Evolutionary conservation across 1,284 basidiomycete genomes (phyloP).

Genomic region (Hypsizygus ulmarius): DNA sequence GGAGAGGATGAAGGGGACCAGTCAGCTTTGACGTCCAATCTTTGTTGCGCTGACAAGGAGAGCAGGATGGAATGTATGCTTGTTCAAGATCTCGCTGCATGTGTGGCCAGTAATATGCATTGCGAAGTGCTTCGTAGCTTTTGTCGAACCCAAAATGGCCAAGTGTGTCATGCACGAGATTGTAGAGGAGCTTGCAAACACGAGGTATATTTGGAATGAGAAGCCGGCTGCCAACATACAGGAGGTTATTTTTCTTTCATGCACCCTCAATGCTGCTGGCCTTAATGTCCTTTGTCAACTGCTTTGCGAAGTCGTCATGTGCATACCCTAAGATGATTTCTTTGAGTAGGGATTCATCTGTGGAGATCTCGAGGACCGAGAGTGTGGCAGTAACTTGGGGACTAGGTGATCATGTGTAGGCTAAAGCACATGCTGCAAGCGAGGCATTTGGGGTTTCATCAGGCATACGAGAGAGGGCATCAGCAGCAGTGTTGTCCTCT

Average conservation of each 20-base stretch:
- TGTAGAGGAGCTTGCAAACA: slow-evolving; percentile 24
- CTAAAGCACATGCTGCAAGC: slow-evolving; percentile 24
- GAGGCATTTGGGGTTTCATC: slow-evolving; percentile 1
- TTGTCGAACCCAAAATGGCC: slow-evolving; percentile 40
- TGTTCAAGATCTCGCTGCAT: slow-evolving; percentile 33
- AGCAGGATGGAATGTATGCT: slow-evolving; percentile 31
- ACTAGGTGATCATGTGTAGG: slow-evolving; percentile 13
- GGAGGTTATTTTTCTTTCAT: slow-evolving; percentile 18
- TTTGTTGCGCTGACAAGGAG: slow-evolving; percentile 35
- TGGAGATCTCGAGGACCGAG: slow-evolving; percentile 18
- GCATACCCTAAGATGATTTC: slow-evolving; percentile 29
- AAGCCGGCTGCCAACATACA: slow-evolving; percentile 28
- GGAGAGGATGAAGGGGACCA: slow-evolving; percentile 17
- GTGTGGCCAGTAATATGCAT: slow-evolving; percentile 39
- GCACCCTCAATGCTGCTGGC: slow-evolving; percentile 16
- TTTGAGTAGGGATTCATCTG: slow-evolving; percentile 21
- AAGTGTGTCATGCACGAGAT: slow-evolving; percentile 24
- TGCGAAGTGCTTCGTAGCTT: slow-evolving; percentile 25
- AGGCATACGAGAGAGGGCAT: slow-evolving; percentile 18
- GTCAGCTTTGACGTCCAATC: slow-evolving; percentile 1
- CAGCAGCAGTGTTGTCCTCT: slow-evolving; percentile 21
- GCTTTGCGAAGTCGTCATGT: slow-evolving; percentile 25
- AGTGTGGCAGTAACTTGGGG: background rate
- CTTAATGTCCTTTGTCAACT: slow-evolving; percentile 16
- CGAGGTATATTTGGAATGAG: slow-evolving; percentile 28